A percentile compares a stretch with the other conserved stretches of the same genome.
These are phyloP conservation scores for Thalassiosira ordinaria DNA, from an alignment of 352 stramenopile genomes.

Conservation along the genomic window DNA sequence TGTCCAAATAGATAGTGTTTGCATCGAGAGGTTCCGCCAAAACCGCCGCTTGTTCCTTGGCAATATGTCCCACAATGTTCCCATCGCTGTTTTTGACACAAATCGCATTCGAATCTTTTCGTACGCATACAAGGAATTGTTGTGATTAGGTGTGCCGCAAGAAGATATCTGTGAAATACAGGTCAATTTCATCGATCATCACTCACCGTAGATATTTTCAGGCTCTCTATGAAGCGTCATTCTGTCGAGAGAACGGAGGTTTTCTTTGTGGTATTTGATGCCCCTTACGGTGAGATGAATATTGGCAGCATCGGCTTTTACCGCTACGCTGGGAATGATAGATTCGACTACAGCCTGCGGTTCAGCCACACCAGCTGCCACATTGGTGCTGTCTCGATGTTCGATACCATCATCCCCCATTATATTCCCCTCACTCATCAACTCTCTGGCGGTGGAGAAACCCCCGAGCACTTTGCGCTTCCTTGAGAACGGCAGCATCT, in stretches of 20 bases:
- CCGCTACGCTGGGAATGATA: too few relatives aligned
- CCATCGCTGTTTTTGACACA: conserved; percentile 16
- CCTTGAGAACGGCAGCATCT: conserved; percentile 6
- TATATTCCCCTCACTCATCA: not conserved
- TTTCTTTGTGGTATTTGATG: conserved; percentile 32
- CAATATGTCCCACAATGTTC: conserved; percentile 21
- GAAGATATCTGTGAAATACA: too few relatives aligned
- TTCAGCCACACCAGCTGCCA: not conserved
- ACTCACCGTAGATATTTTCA: conserved; percentile 21
- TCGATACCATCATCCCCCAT: not conserved
- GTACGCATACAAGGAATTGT: not conserved
- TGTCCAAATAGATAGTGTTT: conserved; percentile 11
- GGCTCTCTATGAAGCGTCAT: conserved; percentile 30
- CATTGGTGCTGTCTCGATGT: conserved; percentile 7
- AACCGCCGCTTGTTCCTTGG: conserved; percentile 29
- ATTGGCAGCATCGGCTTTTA: too few relatives aligned
- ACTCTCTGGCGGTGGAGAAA: not conserved
- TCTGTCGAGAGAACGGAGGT: conserved; percentile 16
- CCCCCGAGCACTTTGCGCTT: conserved; percentile 4
- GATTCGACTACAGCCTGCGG: not conserved
- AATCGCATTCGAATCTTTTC: conserved; percentile 34
- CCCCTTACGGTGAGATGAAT: conserved; percentile 26
- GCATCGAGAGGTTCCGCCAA: conserved; percentile 5
- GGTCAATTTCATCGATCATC: too few relatives aligned
- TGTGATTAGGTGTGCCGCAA: too few relatives aligned